Conservation (phyloP, 805 yeast genomes). For the Pichia cephalocereana region DNA sequence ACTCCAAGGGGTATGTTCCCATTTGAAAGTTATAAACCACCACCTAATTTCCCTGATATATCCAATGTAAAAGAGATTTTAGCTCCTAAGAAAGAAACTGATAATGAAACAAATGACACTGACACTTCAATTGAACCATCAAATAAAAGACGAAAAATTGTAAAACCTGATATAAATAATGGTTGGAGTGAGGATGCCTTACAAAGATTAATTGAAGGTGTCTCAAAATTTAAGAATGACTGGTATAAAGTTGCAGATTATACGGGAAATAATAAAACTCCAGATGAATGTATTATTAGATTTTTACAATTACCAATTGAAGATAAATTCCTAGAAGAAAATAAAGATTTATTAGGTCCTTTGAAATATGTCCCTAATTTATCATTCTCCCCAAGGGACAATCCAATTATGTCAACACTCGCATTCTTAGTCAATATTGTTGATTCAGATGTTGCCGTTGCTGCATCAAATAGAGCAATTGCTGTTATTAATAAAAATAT, state of each 20-base stretch:
- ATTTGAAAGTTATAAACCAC: constrained; percentile 70
- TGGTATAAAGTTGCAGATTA: constrained; percentile 70
- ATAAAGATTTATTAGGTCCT: constrained; percentile 50
- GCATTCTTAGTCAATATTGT: constrained; percentile 79
- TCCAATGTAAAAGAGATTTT: constrained; percentile 17
- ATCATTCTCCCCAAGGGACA: constrained; percentile 78
- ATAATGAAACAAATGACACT: neutral
- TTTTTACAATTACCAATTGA: constrained; percentile 77
- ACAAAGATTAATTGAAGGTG: constrained; percentile 51
- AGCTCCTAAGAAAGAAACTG: neutral
- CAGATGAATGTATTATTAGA: constrained; percentile 72
- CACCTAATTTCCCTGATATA: constrained; percentile 37
- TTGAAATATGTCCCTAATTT: constrained; percentile 74
- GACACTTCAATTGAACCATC: neutral
- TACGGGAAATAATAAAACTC: constrained; percentile 52
- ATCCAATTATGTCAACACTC: constrained; percentile 90
- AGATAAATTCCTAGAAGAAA: constrained; percentile 51
- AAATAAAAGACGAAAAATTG: constrained; percentile 17
- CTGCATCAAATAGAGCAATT: constrained; percentile 64
- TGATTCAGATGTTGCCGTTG: constrained; percentile 77
- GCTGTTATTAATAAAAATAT: constrained; percentile 37
- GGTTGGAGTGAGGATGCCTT: constrained; percentile 65
- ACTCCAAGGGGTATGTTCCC: constrained; percentile 92
- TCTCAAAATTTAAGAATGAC: constrained; percentile 55
- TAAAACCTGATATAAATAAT: constrained; percentile 28